Evolutionary conservation across 2,329 filamentous ascomycete species (phyloP), one percentile per base, ranked within the genome.

Genomic region (Cytospora paraplurivora): DNA sequence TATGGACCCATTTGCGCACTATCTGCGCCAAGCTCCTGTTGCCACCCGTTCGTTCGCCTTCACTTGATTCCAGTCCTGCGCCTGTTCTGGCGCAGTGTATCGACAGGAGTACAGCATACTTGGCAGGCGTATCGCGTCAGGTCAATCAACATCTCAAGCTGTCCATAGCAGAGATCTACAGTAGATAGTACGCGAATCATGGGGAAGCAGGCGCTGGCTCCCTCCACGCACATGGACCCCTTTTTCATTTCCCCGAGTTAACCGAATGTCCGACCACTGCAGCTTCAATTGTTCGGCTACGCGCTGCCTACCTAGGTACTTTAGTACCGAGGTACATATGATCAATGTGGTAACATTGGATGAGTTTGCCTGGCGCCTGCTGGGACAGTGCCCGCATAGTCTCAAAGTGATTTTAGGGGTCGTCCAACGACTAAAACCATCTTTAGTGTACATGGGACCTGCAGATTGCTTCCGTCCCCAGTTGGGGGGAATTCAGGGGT

Each of bases 331-430:
- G 7, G 21, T 41, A 53, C 51, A 53, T 37, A 37, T 37, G 35
- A 27, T 3, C 56, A 52, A 8, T 41, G 44, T 38, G 5, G 13
- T 15, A 35, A 49, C 52, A 44, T 59, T 44, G 34, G 37, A 21
- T 59, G 51, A 27, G 38, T 33, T 37, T 8, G 35, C 6, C 35
- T 41, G 27, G 35, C 19, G 21, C 49, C 21, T 41, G 17, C 57
- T 27, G 27, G 57, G 57, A 7, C 57, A 17, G 33, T 53, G 57
- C 57, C 57, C 44, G 57, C 49, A 44, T 7, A 12, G 21, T 13
- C 57, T 8, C 34, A 13, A 49, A 47, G 57, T 52, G 52, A 53
- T 59, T 41, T 52, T 35, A 52, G 34, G 33, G 47, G 57, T n/a
- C n/a, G 17, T 5, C 55, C 55, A 49, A 50, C 55, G 32, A 57